Percentiles rank a stretch among this genome's conserved stretches.
Conservation (phyloP, 1,139 yeast genomes). For the Lodderomyces beijingensis region DNA sequence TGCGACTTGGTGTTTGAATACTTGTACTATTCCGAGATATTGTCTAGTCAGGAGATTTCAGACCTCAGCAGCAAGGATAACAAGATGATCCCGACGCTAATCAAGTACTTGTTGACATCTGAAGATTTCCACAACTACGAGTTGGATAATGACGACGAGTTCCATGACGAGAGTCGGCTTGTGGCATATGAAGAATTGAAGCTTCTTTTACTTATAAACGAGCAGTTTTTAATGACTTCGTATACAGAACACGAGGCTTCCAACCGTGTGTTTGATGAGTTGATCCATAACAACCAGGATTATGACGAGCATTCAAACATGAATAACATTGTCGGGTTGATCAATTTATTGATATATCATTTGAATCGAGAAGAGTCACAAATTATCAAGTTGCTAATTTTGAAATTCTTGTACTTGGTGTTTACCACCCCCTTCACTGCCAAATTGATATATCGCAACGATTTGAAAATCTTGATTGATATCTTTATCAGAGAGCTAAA, state of each 20-base stretch:
- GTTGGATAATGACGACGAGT: constrained; percentile 37
- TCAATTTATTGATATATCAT: constrained; percentile 43
- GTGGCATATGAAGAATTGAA: constrained; percentile 70
- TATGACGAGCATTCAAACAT: constrained; percentile 16
- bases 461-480: constrained; percentile 80
- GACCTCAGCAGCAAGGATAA: constrained; percentile 23
- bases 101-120: constrained; percentile 50
- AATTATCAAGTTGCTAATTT: constrained; percentile 69
- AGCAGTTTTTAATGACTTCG: constrained; percentile 74
- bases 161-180: constrained; percentile 44
- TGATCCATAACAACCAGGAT: constrained; percentile 21
- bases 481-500: constrained; percentile 76
- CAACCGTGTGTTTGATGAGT: constrained; percentile 48
- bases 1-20: constrained; percentile 45
- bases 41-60: constrained; percentile 32
- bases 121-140: constrained; percentile 43
- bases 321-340: constrained; percentile 30
- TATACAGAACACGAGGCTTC: constrained; percentile 23
- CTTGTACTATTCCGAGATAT: constrained; percentile 32
- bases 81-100: constrained; percentile 31
- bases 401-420: constrained; percentile 71
- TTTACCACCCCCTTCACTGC: constrained; percentile 64
- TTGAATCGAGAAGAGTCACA: constrained; percentile 76
- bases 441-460: constrained; percentile 76
- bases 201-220: constrained; percentile 70